Evolutionary conservation across 768 basidiomycete genomes (phyloP).

Genomic region (Amanita pallidorosea): DNA sequence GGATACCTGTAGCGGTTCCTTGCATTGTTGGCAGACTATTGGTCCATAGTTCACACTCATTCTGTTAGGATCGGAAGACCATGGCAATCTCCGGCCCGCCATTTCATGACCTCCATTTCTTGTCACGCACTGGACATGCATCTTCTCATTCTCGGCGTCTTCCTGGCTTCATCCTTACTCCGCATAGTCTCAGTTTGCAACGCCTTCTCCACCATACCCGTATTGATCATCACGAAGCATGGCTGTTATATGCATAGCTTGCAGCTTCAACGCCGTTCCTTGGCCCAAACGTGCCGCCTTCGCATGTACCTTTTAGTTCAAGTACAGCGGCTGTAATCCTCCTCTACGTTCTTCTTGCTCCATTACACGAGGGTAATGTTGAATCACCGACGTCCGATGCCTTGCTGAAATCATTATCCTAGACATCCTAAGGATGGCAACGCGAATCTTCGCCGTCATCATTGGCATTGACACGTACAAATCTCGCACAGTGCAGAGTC

Average conservation of each 20-base stretch:
- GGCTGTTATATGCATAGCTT: not conserved
- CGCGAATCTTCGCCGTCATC: conserved; percentile 51
- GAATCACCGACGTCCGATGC: not conserved
- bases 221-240: not conserved
- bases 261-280: not conserved
- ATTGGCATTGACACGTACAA: conserved; percentile 65
- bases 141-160: not conserved
- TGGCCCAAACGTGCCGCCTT: not conserved
- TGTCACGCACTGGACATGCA: conserved; percentile 1
- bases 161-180: not conserved
- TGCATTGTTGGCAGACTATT: conserved; percentile 78
- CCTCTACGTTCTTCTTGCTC: not conserved
- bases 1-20: conserved; percentile 74
- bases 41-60: conserved; percentile 26
- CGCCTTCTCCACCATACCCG: not conserved
- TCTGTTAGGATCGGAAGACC: not conserved
- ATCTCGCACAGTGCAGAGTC: conserved; percentile 53
- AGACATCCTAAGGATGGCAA: conserved; percentile 12
- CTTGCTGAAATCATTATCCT: not conserved
- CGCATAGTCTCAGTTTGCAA: not conserved
- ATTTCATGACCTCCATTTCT: not conserved
- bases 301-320: not conserved
- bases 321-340: not conserved
- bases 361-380: not conserved
- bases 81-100: too few species aligned